Conservation (phyloP, 345 rosid species). For the Balakata baccata region DNA sequence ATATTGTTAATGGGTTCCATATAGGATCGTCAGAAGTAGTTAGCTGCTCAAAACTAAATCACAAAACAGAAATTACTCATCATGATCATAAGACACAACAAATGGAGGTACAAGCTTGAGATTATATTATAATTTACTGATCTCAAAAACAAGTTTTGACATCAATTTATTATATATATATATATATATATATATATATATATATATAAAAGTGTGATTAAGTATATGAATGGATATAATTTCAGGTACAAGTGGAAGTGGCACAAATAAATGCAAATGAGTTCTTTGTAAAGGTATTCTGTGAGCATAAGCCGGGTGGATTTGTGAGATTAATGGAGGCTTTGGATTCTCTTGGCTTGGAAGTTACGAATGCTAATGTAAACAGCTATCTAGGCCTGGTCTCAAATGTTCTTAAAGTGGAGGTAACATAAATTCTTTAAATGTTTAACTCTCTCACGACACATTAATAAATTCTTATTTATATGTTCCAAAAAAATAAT, state of each 20-base stretch:
- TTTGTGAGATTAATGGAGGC: slow-evolving; percentile 83
- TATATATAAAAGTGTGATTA: no score
- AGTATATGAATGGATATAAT: no score
- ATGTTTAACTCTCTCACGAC: no score
- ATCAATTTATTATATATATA: no score
- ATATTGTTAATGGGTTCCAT: slow-evolving; percentile 30
- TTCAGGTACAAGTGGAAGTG: slow-evolving; percentile 95
- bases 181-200: no score
- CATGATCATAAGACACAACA: slow-evolving; percentile 67
- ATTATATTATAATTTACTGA: no score
- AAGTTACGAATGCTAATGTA: slow-evolving; percentile 77
- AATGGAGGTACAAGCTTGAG: slow-evolving; percentile 65
- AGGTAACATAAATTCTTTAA: slow-evolving; percentile 42
- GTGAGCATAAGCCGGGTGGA: slow-evolving; percentile 83
- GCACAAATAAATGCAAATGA: slow-evolving; percentile 75
- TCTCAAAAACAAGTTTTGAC: no score
- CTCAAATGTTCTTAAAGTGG: slow-evolving; percentile 80
- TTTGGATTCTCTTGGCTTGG: slow-evolving; percentile 74
- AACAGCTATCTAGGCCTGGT: slow-evolving; percentile 74
- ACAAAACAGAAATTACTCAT: slow-evolving; percentile 35
- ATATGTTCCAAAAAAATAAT: no score
- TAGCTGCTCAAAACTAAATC: slow-evolving; percentile 40
- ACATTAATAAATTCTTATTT: no score
- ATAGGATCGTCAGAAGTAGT: slow-evolving; percentile 37
- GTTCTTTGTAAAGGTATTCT: slow-evolving; percentile 84